Conservation (phyloP, 768 basidiomycete species). For the Galerina marginata region DNA sequence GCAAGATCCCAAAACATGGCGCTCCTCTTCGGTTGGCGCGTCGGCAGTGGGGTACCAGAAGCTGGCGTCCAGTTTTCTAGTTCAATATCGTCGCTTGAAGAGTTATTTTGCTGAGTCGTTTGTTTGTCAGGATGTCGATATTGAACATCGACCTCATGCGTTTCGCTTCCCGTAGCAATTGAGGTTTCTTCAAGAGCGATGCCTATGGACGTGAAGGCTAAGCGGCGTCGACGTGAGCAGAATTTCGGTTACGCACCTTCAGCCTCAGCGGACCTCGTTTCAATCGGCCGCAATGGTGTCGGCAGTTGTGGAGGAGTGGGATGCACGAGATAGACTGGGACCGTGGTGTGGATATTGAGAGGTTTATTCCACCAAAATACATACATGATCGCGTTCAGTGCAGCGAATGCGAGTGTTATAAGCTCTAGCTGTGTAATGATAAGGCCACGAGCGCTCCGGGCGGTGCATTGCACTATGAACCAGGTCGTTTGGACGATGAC, state of each 20-base stretch:
- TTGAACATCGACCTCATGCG: too few species aligned
- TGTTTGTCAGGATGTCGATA: too few species aligned
- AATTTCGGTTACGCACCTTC: not conserved
- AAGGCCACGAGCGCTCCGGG: constrained; percentile 23
- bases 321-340: constrained; percentile 14
- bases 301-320: not conserved
- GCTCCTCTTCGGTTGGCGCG: too few species aligned
- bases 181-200: too few species aligned
- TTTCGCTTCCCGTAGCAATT: too few species aligned
- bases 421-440: constrained; percentile 34
- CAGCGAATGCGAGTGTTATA: constrained; percentile 33
- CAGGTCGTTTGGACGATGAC: constrained; percentile 32
- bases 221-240: too few species aligned
- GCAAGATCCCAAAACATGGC: too few species aligned
- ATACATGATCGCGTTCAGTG: constrained; percentile 31
- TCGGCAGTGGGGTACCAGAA: too few species aligned
- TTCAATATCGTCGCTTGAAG: too few species aligned
- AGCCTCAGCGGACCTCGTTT: not conserved
- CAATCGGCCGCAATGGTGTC: not conserved
- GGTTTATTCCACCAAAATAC: constrained; percentile 42
- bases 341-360: constrained; percentile 26
- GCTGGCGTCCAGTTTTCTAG: too few species aligned
- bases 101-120: too few species aligned
- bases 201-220: too few species aligned
- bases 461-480: constrained; percentile 32